A percentile compares a stretch with the other conserved stretches of the same genome.
Evolutionary conservation across 768 basidiomycete species (phyloP).

Genomic region (Lepiota venenata): DNA sequence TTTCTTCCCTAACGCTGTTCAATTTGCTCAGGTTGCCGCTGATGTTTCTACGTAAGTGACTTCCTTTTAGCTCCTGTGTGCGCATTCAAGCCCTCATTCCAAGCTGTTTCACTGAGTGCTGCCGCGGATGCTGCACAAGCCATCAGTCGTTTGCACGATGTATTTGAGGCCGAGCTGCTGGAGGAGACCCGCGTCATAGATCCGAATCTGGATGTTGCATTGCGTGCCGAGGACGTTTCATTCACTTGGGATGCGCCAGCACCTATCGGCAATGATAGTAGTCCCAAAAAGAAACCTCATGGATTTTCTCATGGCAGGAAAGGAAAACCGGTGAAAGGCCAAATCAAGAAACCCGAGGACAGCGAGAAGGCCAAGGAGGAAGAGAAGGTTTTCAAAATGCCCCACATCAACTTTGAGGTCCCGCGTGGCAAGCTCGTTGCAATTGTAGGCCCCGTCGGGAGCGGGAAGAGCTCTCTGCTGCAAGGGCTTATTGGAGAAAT

Average conservation of each 20-base stretch:
- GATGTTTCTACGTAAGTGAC: slow-evolving; percentile 58
- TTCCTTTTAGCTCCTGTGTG: slow-evolving; percentile 5
- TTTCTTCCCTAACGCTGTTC: slow-evolving; percentile 85
- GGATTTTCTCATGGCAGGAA: slow-evolving; percentile 10
- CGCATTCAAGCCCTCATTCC: slow-evolving; percentile 8
- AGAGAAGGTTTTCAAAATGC: slow-evolving; percentile 57
- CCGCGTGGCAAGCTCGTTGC: slow-evolving; percentile 79
- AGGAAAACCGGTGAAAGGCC: slow-evolving; percentile 11
- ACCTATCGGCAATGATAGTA: slow-evolving; percentile 35
- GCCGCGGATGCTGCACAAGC: slow-evolving; percentile 86
- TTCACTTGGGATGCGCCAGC: slow-evolving; percentile 89
- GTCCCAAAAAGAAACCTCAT: slow-evolving; percentile 28
- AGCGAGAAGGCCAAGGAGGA: slow-evolving; percentile 25
- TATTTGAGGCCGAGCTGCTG: slow-evolving; percentile 82
- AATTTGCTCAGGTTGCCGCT: slow-evolving; percentile 78
- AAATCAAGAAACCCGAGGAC: slow-evolving; percentile 1
- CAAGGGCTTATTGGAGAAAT: slow-evolving; percentile 84
- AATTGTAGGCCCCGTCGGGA: slow-evolving; percentile 81
- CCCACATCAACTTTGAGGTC: slow-evolving; percentile 61
- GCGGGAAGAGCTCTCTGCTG: slow-evolving; percentile 66
- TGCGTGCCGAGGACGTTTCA: slow-evolving; percentile 63
- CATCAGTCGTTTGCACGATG: slow-evolving; percentile 65
- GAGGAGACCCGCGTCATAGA: slow-evolving; percentile 57
- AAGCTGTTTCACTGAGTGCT: slow-evolving; percentile 69
- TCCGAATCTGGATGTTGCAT: slow-evolving; percentile 51